Evolutionary conservation across 345 rosid genomes (phyloP).

Genomic region (Lumnitzera littorea): DNA sequence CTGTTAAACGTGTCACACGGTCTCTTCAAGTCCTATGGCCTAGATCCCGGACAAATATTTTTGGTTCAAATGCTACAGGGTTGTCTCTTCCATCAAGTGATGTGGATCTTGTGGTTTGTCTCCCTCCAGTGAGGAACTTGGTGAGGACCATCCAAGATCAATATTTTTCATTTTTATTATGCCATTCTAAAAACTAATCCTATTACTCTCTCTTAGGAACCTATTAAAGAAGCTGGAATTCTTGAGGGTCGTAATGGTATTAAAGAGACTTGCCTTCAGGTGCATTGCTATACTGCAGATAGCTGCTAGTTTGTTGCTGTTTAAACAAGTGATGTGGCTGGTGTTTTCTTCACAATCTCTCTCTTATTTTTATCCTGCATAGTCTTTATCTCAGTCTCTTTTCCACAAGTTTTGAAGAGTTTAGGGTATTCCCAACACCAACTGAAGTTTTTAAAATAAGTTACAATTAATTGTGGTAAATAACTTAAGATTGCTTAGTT

Average conservation of each 20-base stretch:
- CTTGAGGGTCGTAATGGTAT: constrained; percentile 99
- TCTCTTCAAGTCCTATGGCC: constrained; percentile 99
- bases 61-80: constrained; percentile 95
- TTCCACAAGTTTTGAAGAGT: too few relatives aligned
- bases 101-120: constrained; percentile 97
- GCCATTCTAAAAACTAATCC: constrained; percentile 18
- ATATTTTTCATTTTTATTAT: neutral
- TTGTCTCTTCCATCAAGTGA: constrained; percentile 95
- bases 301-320: constrained; percentile 2
- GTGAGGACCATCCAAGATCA: constrained; percentile 21
- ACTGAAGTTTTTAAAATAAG: too few relatives aligned
- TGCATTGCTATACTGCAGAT: constrained; percentile 18
- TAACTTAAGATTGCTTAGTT: too few relatives aligned
- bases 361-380: too few relatives aligned
- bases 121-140: constrained; percentile 98
- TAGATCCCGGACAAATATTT: constrained; percentile 82
- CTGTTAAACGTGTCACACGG: constrained; percentile 86
- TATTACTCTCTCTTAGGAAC: constrained; percentile 49
- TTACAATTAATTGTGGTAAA: too few relatives aligned
- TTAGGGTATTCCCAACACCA: too few relatives aligned
- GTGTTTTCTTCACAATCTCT: too few relatives aligned
- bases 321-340: too few relatives aligned
- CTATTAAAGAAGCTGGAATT: constrained; percentile 98
- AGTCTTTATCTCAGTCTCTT: too few relatives aligned
- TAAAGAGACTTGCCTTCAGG: constrained; percentile 99